Evolutionary conservation across 352 stramenopile genomes (phyloP).

Genomic region (Achlya hypogyna): DNA sequence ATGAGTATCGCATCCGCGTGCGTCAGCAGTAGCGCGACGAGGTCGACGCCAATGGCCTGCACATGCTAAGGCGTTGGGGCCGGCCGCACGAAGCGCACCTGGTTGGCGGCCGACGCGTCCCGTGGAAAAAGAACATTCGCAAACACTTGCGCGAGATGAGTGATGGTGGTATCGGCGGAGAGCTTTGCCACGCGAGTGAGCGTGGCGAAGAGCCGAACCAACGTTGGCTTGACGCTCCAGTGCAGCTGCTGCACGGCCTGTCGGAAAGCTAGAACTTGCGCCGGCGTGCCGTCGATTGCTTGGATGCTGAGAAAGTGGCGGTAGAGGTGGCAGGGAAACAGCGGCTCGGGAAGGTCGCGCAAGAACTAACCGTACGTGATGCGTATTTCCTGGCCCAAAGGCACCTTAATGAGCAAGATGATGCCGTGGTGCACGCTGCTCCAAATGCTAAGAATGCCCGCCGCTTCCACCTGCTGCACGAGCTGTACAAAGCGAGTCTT

Average conservation of each 20-base stretch:
- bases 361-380: not conserved
- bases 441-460: slow-evolving; percentile 12
- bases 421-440: slow-evolving; percentile 18
- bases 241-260: slow-evolving; percentile 10
- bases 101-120: not conserved
- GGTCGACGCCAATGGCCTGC: not conserved
- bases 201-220: not conserved
- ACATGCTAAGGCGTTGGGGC: not conserved
- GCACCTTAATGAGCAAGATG: slow-evolving; percentile 16
- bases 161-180: not conserved
- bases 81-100: not conserved
- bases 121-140: not conserved
- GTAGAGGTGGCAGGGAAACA: slow-evolving; percentile 6
- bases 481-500: slow-evolving; percentile 5
- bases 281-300: not conserved
- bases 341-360: slow-evolving; percentile 8
- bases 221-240: slow-evolving; percentile 17
- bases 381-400: not conserved
- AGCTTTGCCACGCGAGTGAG: not conserved
- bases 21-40: not conserved
- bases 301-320: not conserved
- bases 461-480: not conserved
- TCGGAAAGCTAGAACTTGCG: not conserved
- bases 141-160: not conserved
- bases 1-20: not conserved